phyloP scores from a whole-genome alignment of 148 eudicot species.

The Rhododendron williamsianum region DNA sequence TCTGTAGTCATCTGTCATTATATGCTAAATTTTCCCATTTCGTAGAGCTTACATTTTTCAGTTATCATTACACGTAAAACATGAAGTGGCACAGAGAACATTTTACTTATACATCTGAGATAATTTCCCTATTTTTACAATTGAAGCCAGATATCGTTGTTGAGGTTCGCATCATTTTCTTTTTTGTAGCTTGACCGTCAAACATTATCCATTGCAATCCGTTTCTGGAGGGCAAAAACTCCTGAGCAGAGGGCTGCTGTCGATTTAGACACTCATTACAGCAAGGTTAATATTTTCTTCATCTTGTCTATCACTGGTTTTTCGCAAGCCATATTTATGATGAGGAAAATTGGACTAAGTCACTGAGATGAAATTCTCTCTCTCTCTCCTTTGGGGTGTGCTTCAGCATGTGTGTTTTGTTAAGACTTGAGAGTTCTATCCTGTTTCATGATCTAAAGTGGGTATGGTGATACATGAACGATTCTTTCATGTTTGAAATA shows the following conservation, averaged over 20 bases:
- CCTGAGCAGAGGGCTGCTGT: slow-evolving; percentile 97
- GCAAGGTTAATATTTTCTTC: slow-evolving; percentile 44
- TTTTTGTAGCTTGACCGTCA: slow-evolving; percentile 62
- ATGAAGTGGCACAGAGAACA: neutral
- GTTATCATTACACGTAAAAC: neutral
- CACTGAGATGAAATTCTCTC: neutral
- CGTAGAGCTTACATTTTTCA: neutral
- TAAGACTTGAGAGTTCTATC: neutral
- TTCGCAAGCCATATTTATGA: too few relatives aligned
- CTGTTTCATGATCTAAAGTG: neutral
- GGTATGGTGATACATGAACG: neutral
- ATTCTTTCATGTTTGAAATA: neutral
- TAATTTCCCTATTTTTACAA: neutral
- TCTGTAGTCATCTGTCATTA: neutral
- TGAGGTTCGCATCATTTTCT: neutral
- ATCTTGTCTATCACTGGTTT: neutral
- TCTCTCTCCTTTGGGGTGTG: neutral
- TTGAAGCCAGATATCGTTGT: neutral
- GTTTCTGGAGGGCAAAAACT: slow-evolving; percentile 84
- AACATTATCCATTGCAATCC: slow-evolving; percentile 69
- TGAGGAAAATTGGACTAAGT: neutral
- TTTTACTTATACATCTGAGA: neutral
- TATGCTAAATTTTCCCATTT: neutral
- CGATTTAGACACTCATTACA: slow-evolving; percentile 94
- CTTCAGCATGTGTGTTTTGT: neutral